Percentiles rank a stretch among this genome's conserved stretches.
These are phyloP conservation scores for Ambrosiella beaveri DNA, from an alignment of 2,329 filamentous ascomycete species.

Conservation along the genomic window DNA sequence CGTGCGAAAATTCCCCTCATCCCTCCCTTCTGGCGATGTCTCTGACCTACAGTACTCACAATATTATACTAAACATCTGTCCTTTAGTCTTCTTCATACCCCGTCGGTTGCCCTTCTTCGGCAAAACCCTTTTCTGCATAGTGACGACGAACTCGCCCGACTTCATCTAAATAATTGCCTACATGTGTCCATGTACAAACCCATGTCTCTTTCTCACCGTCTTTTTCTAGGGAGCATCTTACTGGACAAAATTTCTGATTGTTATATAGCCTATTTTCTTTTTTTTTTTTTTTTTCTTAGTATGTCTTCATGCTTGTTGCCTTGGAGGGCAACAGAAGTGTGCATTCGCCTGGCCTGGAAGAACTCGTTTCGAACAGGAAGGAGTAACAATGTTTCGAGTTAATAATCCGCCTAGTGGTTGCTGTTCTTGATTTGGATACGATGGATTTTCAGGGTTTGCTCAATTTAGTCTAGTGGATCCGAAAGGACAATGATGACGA, in stretches of 20 bases:
- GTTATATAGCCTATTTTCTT: too few relatives aligned
- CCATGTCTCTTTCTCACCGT: background rate
- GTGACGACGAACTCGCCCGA: background rate
- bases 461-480: background rate
- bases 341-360: background rate
- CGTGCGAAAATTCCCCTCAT: too few relatives aligned
- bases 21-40: too few relatives aligned
- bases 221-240: background rate
- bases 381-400: background rate
- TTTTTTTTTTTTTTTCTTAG: too few relatives aligned
- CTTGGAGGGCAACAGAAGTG: background rate
- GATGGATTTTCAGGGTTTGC: background rate
- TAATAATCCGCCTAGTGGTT: too few relatives aligned
- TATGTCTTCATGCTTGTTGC: too few relatives aligned
- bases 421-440: too few relatives aligned
- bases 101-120: background rate
- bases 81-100: background rate
- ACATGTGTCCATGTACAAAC: background rate
- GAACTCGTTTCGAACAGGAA: background rate
- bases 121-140: background rate
- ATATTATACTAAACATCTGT: too few relatives aligned
- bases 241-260: too few relatives aligned
- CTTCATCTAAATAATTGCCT: background rate
- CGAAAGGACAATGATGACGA: background rate
- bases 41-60: too few relatives aligned